Conservation (phyloP, 106 monocot genomes). For the Dendrobium officinale region DNA sequence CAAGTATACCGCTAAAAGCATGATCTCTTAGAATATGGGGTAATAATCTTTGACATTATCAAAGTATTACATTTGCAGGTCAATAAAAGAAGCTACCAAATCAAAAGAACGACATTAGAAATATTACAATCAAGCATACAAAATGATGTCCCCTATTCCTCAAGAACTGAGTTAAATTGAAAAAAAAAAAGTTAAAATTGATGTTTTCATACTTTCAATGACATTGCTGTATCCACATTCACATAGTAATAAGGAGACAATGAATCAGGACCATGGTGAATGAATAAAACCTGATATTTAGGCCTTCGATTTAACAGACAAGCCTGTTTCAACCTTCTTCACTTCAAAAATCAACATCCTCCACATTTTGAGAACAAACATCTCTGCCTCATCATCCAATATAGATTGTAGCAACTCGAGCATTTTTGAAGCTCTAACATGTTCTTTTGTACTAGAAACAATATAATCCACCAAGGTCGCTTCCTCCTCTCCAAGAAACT, state of each 20-base stretch:
- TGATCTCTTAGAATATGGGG: not conserved
- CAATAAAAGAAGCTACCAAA: not conserved
- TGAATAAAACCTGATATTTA: constrained; percentile 15
- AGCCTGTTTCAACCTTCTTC: constrained; percentile 93
- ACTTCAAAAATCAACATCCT: constrained; percentile 99
- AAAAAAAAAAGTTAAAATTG: not conserved
- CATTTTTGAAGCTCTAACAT: constrained; percentile 77
- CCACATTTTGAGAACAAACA: constrained; percentile 99
- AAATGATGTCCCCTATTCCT: not conserved
- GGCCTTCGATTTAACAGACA: constrained; percentile 44
- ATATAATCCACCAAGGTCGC: constrained; percentile 90
- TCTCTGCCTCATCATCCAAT: constrained; percentile 95
- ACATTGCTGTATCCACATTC: constrained; percentile 1
- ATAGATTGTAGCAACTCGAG: constrained; percentile 87
- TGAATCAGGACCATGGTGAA: not conserved
- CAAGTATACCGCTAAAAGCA: not conserved
- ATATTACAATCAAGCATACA: not conserved
- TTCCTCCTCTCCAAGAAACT: constrained; percentile 97
- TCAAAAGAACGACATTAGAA: not conserved
- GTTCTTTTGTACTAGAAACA: constrained; percentile 83
- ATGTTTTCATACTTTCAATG: not conserved
- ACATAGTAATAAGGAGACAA: not conserved
- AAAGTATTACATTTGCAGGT: not conserved
- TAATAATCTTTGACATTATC: not conserved
- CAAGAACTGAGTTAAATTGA: not conserved